Evolutionary conservation across 352 stramenopile genomes (phyloP), one percentile per base, ranked within the genome.

Genomic region (Blastocystis sp.): DNA sequence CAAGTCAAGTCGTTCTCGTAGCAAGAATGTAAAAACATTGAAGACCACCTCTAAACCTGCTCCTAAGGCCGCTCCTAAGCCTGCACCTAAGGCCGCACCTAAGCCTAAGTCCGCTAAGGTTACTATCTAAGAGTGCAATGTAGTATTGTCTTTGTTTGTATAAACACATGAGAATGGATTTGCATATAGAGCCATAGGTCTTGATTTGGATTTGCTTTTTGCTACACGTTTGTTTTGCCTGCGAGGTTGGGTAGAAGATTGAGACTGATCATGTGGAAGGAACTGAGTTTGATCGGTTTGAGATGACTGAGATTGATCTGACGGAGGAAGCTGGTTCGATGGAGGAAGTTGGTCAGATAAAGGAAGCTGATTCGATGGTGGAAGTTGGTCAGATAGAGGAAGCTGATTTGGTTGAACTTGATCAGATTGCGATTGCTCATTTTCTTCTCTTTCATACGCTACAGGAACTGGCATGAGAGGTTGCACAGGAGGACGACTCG

Each of bases 81-180:
- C 69, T 54, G 51, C 21, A 7, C 35, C 69, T 3, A 80, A 59
- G 32, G 0, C 66, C 29, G 43, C 66, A 27, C 66, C 66, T 5
- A 42, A 49, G 35, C 32, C 32, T 14, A 63, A 63, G 69, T 32
- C 69, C 9, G 51, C 69, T 49, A 80, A 80, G 69, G 69, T 80
- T 61, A 80, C 69, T 7, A 59, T 80, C 61, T 80, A 59, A 80
- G 29, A n/a, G 21, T 11, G 56, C 7, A 35, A 35, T 35, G 56
- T 63, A 35, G 56, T 63, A 35, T 63, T 63, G n/a, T 29, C 16
- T 80, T 59, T 77, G 65, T 77, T 77, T 52, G 54, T 61, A 16
- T 27, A 83, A 83, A 83, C 29, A 83, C 1, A 27, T 37, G 35
- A 83, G 51, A 83, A 83, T 29, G 71, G 27, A 46, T 54, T 83